Evolutionary conservation across 2,329 filamentous ascomycete species (phyloP).

Genomic region (Claviceps sp.): DNA sequence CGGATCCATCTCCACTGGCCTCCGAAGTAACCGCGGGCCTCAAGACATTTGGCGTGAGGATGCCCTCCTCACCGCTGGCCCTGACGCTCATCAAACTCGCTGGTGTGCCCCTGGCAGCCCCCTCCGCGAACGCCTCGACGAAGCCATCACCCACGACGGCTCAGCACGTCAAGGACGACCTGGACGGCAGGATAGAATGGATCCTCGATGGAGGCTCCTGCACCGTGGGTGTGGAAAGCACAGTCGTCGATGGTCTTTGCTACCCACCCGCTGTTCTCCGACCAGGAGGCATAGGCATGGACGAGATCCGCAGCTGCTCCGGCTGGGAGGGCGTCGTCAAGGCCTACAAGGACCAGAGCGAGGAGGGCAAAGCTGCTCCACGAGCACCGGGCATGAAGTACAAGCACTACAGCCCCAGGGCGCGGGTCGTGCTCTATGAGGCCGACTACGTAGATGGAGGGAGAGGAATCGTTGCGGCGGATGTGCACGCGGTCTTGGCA

Average conservation of each 20-base stretch:
- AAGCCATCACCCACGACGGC: conserved; percentile 86
- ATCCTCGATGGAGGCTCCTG: conserved; percentile 85
- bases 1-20: conserved; percentile 55
- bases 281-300: conserved; percentile 77
- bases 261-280: conserved; percentile 69
- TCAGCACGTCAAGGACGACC: conserved; percentile 75
- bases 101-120: conserved; percentile 70
- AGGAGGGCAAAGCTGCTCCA: conserved; percentile 51
- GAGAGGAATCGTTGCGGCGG: conserved; percentile 22
- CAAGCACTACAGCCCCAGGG: conserved; percentile 89
- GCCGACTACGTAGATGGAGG: conserved; percentile 24
- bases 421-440: conserved; percentile 74
- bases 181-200: conserved; percentile 67
- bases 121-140: conserved; percentile 88
- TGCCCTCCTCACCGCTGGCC: conserved; percentile 77
- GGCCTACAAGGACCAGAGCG: conserved; percentile 65
- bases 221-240: conserved; percentile 86
- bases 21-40: conserved; percentile 86
- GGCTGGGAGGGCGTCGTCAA: conserved; percentile 72
- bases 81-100: conserved; percentile 72
- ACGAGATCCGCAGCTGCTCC: conserved; percentile 55
- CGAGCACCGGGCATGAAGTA: conserved; percentile 98
- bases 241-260: conserved; percentile 83
- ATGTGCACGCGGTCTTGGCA: conserved; percentile 15
- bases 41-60: conserved; percentile 73